phyloP scores from a whole-genome alignment of 768 basidiomycete genomes.

The Mycena rosella region DNA sequence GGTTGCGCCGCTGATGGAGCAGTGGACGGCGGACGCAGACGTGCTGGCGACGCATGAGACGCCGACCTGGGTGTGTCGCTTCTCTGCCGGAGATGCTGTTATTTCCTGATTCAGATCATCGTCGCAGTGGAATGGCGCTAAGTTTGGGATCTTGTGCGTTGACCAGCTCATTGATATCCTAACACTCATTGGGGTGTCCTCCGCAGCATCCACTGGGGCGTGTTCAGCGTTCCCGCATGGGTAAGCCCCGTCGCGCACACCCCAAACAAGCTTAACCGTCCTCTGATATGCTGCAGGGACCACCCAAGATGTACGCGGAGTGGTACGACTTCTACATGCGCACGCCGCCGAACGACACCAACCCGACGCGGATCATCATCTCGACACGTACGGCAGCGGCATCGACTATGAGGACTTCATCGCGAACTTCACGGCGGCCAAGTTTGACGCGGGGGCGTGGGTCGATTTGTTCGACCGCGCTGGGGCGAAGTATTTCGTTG shows the following conservation, averaged over 20 bases:
- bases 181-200: not conserved
- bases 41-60: constrained; percentile 62
- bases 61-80: constrained; percentile 62
- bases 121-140: constrained; percentile 61
- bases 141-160: constrained; percentile 68
- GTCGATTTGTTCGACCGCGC: constrained; percentile 64
- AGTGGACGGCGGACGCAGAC: constrained; percentile 54
- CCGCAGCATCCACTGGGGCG: constrained; percentile 61
- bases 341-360: constrained; percentile 48
- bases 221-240: constrained; percentile 63
- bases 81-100: not conserved
- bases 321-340: constrained; percentile 65
- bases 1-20: constrained; percentile 50
- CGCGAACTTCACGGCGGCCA: constrained; percentile 61
- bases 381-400: constrained; percentile 59
- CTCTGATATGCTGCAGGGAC: constrained; percentile 46
- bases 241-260: constrained; percentile 28
- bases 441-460: constrained; percentile 68
- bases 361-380: constrained; percentile 63
- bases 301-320: constrained; percentile 59
- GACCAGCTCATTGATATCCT: constrained; percentile 9
- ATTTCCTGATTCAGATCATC: constrained; percentile 5
- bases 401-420: constrained; percentile 72
- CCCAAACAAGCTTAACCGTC: not conserved
- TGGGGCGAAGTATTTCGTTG: constrained; percentile 74